Evolutionary conservation across 768 basidiomycete species (phyloP).

Genomic region (Lepiota subincarnata): DNA sequence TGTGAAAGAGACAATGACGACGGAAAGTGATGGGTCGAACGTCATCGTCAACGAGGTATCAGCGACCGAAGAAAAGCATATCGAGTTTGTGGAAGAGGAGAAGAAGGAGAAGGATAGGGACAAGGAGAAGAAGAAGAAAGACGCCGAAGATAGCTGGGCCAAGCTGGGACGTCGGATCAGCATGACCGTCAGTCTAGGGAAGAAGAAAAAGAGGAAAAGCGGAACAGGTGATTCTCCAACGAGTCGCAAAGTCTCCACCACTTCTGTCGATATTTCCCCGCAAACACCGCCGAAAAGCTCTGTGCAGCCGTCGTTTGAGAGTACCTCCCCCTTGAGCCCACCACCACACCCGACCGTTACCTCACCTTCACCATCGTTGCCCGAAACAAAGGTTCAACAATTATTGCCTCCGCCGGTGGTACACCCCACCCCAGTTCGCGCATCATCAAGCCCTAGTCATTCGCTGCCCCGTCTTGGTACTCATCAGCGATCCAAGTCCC

Average conservation of each 20-base stretch:
- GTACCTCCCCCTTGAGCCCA: too few relatives aligned
- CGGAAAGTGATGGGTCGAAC: slow-evolving; percentile 10
- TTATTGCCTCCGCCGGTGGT: background rate
- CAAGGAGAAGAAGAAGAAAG: slow-evolving; percentile 7
- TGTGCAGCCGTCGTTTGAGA: too few relatives aligned
- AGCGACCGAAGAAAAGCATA: slow-evolving; percentile 1
- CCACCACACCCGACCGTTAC: background rate
- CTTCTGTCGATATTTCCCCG: background rate
- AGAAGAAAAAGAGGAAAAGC: slow-evolving; percentile 31
- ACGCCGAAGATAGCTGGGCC: slow-evolving; percentile 37
- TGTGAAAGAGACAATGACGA: background rate
- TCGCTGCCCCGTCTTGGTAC: slow-evolving; percentile 5
- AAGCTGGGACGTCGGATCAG: slow-evolving; percentile 63
- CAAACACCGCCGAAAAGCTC: too few relatives aligned
- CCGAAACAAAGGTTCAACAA: background rate
- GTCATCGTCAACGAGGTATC: slow-evolving; percentile 1
- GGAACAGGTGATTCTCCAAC: slow-evolving; percentile 22
- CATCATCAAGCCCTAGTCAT: background rate
- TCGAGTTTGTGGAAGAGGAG: background rate
- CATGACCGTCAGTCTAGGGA: slow-evolving; percentile 48
- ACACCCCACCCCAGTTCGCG: background rate
- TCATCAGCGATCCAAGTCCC: slow-evolving; percentile 35
- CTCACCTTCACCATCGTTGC: slow-evolving; percentile 4
- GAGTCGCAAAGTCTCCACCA: slow-evolving; percentile 16
- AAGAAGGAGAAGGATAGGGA: slow-evolving; percentile 2